A percentile compares a stretch with the other conserved stretches of the same genome.
These are phyloP conservation scores for Petasospora rhodanensis DNA, from an alignment of 1,139 yeast genomes.

Conservation along the genomic window DNA sequence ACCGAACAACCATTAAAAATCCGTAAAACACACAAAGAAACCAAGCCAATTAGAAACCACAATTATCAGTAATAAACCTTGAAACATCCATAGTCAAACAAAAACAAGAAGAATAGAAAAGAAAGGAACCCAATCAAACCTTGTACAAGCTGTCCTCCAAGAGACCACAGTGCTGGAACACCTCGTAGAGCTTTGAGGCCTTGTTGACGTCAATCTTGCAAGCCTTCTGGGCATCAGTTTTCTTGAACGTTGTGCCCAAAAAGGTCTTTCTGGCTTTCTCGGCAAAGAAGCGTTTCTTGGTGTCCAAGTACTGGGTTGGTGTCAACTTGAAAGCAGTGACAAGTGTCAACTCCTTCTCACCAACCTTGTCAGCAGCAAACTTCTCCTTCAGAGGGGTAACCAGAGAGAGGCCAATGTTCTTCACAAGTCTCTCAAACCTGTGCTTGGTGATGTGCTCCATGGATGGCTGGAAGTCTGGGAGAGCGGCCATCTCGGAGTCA, in stretches of 20 bases:
- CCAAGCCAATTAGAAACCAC: too few relatives aligned
- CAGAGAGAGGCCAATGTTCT: slow-evolving; percentile 12
- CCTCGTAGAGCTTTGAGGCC: slow-evolving; percentile 23
- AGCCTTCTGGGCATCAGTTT: slow-evolving; percentile 27
- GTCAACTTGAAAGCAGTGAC: slow-evolving; percentile 18
- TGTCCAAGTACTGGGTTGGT: slow-evolving; percentile 21
- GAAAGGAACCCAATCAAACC: not conserved
- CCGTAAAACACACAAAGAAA: too few relatives aligned
- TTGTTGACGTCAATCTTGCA: slow-evolving; percentile 26
- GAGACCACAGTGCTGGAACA: slow-evolving; percentile 19
- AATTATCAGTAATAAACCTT: too few relatives aligned
- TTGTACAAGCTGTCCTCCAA: slow-evolving; percentile 20
- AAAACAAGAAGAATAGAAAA: not conserved
- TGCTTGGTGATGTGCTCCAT: slow-evolving; percentile 7
- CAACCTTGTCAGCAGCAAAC: slow-evolving; percentile 6
- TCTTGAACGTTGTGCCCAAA: slow-evolving; percentile 15
- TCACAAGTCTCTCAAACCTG: slow-evolving; percentile 11
- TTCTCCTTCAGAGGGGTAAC: slow-evolving; percentile 10
- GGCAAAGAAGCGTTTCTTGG: slow-evolving; percentile 24
- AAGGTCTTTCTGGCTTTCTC: slow-evolving; percentile 24
- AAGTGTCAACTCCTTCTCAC: slow-evolving; percentile 12
- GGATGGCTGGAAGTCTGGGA: slow-evolving; percentile 21
- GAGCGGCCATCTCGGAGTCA: slow-evolving; percentile 8
- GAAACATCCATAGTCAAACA: too few relatives aligned
- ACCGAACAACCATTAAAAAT: too few relatives aligned